Percentiles rank a stretch among this genome's conserved stretches.
Evolutionary conservation across 2,329 filamentous ascomycete genomes (phyloP).

Genomic region (Botrytis pseudocinerea): DNA sequence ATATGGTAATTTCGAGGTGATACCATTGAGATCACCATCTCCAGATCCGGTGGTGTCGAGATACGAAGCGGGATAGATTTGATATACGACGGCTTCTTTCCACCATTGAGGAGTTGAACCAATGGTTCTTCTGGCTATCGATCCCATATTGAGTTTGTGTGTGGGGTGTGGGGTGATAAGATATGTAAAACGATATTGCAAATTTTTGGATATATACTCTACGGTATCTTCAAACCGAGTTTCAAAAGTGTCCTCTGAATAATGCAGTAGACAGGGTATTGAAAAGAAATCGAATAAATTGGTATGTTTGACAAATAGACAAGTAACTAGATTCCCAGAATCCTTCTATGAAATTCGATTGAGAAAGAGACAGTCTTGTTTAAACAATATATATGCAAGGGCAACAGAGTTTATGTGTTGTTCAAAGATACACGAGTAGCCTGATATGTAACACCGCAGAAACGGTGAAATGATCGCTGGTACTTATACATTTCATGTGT

Average conservation of each 20-base stretch:
- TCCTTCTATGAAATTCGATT: background rate
- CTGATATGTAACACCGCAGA: constrained; percentile 2
- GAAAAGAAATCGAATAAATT: background rate
- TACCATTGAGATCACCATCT: constrained; percentile 62
- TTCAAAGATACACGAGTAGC: background rate
- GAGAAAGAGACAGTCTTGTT: background rate
- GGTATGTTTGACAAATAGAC: background rate
- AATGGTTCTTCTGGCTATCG: constrained; percentile 12
- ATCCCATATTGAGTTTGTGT: constrained; percentile 1
- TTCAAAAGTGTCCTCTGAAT: background rate
- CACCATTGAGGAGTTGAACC: constrained; percentile 40
- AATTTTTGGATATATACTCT: background rate
- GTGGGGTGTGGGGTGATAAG: no score
- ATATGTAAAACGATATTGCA: background rate
- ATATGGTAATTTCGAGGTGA: constrained; percentile 62
- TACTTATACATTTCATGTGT: constrained; percentile 7
- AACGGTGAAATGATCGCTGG: background rate
- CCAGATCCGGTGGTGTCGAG: constrained; percentile 59
- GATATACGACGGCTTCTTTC: constrained; percentile 50
- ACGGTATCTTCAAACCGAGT: background rate
- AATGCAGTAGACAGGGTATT: background rate
- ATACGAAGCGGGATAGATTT: constrained; percentile 61
- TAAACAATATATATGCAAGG: background rate
- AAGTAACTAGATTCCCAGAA: background rate
- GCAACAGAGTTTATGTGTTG: constrained; percentile 1